A percentile compares a stretch with the other conserved stretches of the same genome.
These are phyloP conservation scores for Tephrocybe sp. DNA, from an alignment of 768 basidiomycete species.

Conservation along the genomic window DNA sequence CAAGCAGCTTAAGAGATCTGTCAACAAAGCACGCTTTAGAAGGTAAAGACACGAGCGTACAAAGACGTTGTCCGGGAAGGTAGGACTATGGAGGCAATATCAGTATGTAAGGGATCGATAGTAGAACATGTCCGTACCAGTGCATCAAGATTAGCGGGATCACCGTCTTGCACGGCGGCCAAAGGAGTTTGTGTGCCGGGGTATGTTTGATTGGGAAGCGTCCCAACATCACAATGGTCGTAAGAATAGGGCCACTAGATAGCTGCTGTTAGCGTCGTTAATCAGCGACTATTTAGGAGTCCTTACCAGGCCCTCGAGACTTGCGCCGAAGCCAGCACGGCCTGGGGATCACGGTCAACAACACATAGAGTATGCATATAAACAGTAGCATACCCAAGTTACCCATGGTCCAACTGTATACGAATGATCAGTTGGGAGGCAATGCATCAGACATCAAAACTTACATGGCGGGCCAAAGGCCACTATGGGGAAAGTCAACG, in stretches of 20 bases:
- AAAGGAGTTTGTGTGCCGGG: conserved; percentile 52
- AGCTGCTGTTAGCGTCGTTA: neutral
- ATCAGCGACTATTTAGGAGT: neutral
- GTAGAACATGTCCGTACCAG: conserved; percentile 24
- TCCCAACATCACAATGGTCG: conserved; percentile 79
- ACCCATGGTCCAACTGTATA: conserved; percentile 41
- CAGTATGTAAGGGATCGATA: neutral
- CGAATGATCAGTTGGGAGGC: neutral
- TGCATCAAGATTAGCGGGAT: conserved; percentile 40
- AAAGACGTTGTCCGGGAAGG: conserved; percentile 61
- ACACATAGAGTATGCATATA: neutral
- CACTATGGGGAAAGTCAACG: conserved; percentile 20
- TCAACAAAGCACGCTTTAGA: neutral
- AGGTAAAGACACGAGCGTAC: conserved; percentile 18
- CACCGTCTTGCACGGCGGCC: conserved; percentile 43
- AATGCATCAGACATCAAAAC: conserved; percentile 8
- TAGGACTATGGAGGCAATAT: conserved; percentile 44
- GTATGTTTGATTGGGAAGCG: conserved; percentile 73
- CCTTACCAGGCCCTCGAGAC: conserved; percentile 64
- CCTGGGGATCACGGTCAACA: conserved; percentile 27
- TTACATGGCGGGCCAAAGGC: conserved; percentile 43
- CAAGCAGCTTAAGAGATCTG: conserved; percentile 28
- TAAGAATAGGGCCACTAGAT: conserved; percentile 67
- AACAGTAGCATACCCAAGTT: conserved; percentile 42
- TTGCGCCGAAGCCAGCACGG: conserved; percentile 72